Evolutionary conservation across 169 alveolate species (phyloP).

Genomic region (Eimeria maxima): DNA sequence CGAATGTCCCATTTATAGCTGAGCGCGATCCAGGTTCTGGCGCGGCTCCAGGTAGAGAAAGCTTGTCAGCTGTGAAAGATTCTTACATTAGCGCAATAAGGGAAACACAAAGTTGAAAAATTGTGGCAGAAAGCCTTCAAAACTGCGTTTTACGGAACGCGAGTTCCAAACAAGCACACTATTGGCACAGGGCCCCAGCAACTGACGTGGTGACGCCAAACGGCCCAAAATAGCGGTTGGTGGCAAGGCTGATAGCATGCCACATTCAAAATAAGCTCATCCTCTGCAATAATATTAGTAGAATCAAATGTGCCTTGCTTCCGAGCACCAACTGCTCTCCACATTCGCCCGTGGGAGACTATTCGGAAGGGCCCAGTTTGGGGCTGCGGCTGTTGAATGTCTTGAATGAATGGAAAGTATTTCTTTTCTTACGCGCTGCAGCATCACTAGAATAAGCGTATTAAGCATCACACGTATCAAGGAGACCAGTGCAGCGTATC

Average conservation of each 20-base stretch:
- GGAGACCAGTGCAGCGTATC: background rate
- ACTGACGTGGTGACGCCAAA: background rate
- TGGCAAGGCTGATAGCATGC: background rate
- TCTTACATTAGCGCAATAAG: background rate
- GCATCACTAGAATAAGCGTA: background rate
- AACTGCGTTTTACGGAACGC: background rate
- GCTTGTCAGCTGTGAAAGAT: background rate
- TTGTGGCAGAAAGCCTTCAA: background rate
- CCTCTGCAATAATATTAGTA: background rate
- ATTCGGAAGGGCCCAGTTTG: conserved; percentile 20
- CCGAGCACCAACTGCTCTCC: background rate
- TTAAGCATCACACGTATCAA: background rate
- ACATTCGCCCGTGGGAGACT: background rate
- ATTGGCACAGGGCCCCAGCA: background rate
- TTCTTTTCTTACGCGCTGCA: background rate
- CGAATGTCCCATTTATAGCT: no score
- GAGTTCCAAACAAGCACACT: background rate
- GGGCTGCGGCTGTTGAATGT: conserved; percentile 38
- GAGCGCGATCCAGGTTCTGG: background rate
- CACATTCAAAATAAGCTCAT: background rate
- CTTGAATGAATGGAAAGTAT: background rate
- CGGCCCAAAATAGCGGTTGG: background rate
- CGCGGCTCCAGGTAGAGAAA: no score
- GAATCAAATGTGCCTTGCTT: background rate
- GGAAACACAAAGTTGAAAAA: no score